Conservation (phyloP, 208 protist species). For the Acanthamoeba polyphaga region DNA sequence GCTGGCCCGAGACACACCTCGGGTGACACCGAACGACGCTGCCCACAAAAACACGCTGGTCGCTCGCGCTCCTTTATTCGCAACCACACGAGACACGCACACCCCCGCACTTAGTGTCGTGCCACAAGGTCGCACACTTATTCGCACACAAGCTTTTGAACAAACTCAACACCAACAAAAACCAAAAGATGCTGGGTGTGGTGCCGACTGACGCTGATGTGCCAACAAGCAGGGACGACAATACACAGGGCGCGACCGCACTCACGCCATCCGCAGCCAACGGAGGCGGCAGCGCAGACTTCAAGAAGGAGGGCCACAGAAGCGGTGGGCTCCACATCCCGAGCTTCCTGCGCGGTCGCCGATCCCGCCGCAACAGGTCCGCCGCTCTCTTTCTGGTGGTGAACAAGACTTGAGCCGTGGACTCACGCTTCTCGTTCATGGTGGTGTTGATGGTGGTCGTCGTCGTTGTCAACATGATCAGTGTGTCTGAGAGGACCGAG, state of each 20-base stretch:
- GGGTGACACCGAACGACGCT: too few species aligned
- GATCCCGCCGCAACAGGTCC: conserved; percentile 37
- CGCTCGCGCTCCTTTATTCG: too few species aligned
- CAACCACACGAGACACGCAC: too few species aligned
- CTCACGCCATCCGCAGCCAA: background rate
- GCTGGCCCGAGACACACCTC: background rate
- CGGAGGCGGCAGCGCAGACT: background rate
- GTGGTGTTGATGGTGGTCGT: background rate
- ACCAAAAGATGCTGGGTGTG: too few species aligned
- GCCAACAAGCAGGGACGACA: background rate
- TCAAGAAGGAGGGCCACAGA: background rate
- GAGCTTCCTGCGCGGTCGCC: background rate
- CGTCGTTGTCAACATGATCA: background rate
- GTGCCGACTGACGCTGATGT: too few species aligned
- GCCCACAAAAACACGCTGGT: too few species aligned
- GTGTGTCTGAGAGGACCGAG: background rate
- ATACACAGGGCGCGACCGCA: background rate
- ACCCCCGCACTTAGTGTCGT: too few species aligned
- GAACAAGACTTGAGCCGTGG: background rate
- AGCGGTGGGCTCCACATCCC: conserved; percentile 10
- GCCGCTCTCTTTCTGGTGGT: too few species aligned
- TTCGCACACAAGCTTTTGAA: too few species aligned
- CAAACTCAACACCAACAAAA: too few species aligned
- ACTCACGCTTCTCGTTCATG: background rate
- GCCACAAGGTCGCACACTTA: too few species aligned